phyloP scores from a whole-genome alignment of 805 yeast genomes.

The Scheffersomyces amazonensis region DNA sequence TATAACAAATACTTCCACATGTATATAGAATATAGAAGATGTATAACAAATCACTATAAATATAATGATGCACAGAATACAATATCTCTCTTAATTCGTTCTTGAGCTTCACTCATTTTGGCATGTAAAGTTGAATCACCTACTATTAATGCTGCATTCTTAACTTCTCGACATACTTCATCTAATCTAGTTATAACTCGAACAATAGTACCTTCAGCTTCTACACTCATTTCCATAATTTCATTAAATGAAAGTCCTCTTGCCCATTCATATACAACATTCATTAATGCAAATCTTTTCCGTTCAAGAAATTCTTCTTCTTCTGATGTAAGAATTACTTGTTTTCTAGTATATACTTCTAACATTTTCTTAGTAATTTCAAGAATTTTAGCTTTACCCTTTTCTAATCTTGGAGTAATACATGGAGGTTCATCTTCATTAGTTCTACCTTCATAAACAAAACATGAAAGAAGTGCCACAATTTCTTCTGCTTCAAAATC shows the following conservation, averaged over 20 bases:
- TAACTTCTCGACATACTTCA: constrained; percentile 92
- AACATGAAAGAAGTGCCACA: constrained; percentile 88
- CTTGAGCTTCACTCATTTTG: constrained; percentile 91
- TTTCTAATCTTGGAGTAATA: constrained; percentile 77
- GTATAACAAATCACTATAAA: constrained; percentile 37
- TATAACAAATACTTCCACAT: not conserved
- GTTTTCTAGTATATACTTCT: constrained; percentile 59
- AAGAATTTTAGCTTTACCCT: constrained; percentile 61
- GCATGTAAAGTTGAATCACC: constrained; percentile 90
- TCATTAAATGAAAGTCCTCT: constrained; percentile 87
- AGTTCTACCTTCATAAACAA: constrained; percentile 85
- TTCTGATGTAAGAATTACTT: constrained; percentile 75
- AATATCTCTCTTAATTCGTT: constrained; percentile 91
- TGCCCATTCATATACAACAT: constrained; percentile 98
- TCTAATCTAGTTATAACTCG: constrained; percentile 92
- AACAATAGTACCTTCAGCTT: constrained; percentile 95
- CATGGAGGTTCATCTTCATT: constrained; percentile 61
- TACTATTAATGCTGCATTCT: constrained; percentile 88
- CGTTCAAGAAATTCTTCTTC: constrained; percentile 82
- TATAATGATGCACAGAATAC: constrained; percentile 96
- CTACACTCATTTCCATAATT: constrained; percentile 83
- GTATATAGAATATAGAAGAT: not conserved
- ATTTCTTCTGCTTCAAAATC: constrained; percentile 95
- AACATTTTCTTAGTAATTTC: constrained; percentile 67
- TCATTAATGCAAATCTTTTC: constrained; percentile 85